Evolutionary conservation across 1,284 basidiomycete species (phyloP).

Genomic region (Melanopsichium pennsylvanicum): DNA sequence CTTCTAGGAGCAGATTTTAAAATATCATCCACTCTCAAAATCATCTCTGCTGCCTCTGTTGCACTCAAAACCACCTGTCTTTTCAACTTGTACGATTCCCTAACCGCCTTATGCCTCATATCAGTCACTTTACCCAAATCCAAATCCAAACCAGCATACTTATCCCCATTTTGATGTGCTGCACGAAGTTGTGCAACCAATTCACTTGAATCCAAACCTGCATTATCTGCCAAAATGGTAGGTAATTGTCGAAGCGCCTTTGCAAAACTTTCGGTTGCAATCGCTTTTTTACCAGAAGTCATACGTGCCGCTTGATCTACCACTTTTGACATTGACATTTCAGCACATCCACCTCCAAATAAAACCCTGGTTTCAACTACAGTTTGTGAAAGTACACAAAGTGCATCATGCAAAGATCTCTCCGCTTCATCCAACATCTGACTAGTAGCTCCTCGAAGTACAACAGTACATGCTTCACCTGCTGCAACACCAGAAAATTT

Average conservation of each 20-base stretch:
- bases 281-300: conserved; percentile 91
- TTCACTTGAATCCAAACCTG: conserved; percentile 95
- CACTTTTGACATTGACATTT: conserved; percentile 95
- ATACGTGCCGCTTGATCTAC: conserved; percentile 87
- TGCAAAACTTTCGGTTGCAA: conserved; percentile 91
- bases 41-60: conserved; percentile 98
- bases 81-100: conserved; percentile 97
- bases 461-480: conserved; percentile 98
- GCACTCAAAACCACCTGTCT: conserved; percentile 91
- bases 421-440: conserved; percentile 99
- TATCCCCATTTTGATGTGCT: conserved; percentile 88
- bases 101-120: conserved; percentile 87
- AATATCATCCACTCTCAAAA: conserved; percentile 80
- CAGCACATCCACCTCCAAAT: conserved; percentile 94
- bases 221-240: conserved; percentile 95
- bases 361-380: conserved; percentile 94
- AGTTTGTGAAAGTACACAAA: conserved; percentile 95
- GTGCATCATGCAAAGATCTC: conserved; percentile 94
- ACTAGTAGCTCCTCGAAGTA: conserved; percentile 92
- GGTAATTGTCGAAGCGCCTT: conserved; percentile 85
- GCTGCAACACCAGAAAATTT: conserved; percentile 99
- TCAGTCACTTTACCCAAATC: conserved; percentile 82
- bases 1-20: conserved; percentile 71
- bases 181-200: conserved; percentile 88
- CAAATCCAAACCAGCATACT: conserved; percentile 91